Evolutionary conservation across 2,329 filamentous ascomycete genomes (phyloP), one percentile per base, ranked within the genome.

Genomic region (Venturia effusa): DNA sequence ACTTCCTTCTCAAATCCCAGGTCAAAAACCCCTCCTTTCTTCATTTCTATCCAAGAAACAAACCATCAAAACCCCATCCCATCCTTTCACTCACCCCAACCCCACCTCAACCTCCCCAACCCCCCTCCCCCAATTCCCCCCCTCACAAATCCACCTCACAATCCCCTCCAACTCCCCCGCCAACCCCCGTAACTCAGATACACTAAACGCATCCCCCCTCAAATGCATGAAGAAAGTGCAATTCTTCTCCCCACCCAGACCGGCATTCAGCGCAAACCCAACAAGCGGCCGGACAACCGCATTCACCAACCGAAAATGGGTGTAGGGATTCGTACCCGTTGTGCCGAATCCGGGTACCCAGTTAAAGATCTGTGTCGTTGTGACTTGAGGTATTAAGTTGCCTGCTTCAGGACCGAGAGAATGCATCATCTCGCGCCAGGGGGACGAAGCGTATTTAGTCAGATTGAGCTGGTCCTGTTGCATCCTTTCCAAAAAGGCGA

Each of bases 321-420:
- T n/a, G 22, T 39, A 60, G 11, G 32, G 57, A 39, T 60, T 19
- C 32, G 57, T 60, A 19, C 57, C 57, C 32, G 57, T 60, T n/a
- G 57, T 60, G 3, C 57, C 57, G 15, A 60, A 39, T 10, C 39
- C 57, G 40, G 57, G 57, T 6, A 60, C 57, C 57, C 57, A 60
- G 40, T 60, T 60, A 10, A 60, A 60, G 30, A 60, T 60, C 57
- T 60, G 57, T 19, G 57, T 41, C 24, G 32, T 39, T 19, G 57
- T 60, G 6, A 60, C 32, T 11, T 24, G 22, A 3, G 57, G 39
- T 3, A 60, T 24, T 4, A 60, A n/a, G 7, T 7, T n/a, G n/a
- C 57, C 57, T 11, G 32, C 57, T 39, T 60, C 57, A 22, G 6
- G 1, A 2, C 57, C 57, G 11, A 60, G 57, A 19, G 30, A 24